Conservation (phyloP, 768 basidiomycete genomes). For the Hygrophorus russula region DNA sequence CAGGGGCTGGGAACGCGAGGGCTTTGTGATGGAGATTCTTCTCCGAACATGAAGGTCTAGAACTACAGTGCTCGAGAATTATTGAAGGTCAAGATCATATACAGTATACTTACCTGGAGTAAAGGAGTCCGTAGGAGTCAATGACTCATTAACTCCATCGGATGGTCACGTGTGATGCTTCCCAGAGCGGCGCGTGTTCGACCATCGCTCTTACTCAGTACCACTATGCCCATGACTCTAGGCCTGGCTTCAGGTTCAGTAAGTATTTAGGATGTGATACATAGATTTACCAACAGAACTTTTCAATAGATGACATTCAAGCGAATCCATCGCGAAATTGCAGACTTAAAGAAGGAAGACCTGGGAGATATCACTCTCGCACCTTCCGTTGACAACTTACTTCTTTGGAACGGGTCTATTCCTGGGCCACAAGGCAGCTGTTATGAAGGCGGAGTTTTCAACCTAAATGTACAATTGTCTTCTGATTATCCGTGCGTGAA, state of each 20-base stretch:
- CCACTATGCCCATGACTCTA: no score
- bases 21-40: constrained; percentile 76
- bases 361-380: constrained; percentile 59
- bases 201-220: no score
- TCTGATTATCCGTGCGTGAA: constrained; percentile 67
- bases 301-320: constrained; percentile 48
- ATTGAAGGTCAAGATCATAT: no score
- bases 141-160: no score
- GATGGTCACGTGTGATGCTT: no score
- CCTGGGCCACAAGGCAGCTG: constrained; percentile 77
- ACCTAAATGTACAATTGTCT: constrained; percentile 53
- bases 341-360: constrained; percentile 75
- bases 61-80: no score
- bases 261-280: no score
- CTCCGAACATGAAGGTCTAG: constrained; percentile 54
- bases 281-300: background rate
- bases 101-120: no score
- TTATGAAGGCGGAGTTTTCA: constrained; percentile 72
- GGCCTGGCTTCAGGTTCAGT: no score
- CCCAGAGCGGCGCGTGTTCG: no score
- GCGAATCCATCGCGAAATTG: constrained; percentile 75
- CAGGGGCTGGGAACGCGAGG: constrained; percentile 74
- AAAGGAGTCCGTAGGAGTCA: no score
- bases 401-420: constrained; percentile 65
- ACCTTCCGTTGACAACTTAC: constrained; percentile 55